Evolutionary conservation across 371 early-diverging fungal species (phyloP).

Genomic region (Apophysomyces variabilis): DNA sequence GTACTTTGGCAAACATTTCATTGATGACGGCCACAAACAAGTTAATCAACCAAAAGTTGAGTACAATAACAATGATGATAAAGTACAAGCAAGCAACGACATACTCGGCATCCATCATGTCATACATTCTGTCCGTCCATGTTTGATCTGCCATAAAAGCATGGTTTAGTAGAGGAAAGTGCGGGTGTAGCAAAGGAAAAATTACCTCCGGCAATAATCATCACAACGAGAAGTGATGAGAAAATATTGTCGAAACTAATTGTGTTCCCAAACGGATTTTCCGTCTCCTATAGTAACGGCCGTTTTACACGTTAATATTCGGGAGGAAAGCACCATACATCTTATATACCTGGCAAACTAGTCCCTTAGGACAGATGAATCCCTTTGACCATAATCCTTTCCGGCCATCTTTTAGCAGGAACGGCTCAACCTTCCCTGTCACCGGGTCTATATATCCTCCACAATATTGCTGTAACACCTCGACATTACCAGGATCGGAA

Average conservation of each 20-base stretch:
- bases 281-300: constrained; percentile 39
- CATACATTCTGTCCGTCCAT: constrained; percentile 76
- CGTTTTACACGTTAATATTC: neutral
- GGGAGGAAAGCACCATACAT: neutral
- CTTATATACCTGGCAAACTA: constrained; percentile 53
- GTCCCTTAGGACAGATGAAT: constrained; percentile 57
- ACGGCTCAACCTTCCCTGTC: constrained; percentile 28
- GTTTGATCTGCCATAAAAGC: constrained; percentile 55
- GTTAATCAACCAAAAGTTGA: constrained; percentile 76
- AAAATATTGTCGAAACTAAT: constrained; percentile 68
- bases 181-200: too few relatives aligned
- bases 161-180: neutral
- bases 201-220: constrained; percentile 56
- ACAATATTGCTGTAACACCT: constrained; percentile 52
- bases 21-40: constrained; percentile 75
- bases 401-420: constrained; percentile 26
- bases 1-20: constrained; percentile 74
- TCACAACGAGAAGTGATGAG: constrained; percentile 61
- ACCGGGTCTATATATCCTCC: constrained; percentile 42
- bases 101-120: constrained; percentile 71
- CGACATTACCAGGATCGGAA: constrained; percentile 25
- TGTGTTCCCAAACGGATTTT: constrained; percentile 53
- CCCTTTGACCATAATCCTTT: constrained; percentile 56
- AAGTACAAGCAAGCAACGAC: constrained; percentile 63
- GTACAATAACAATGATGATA: constrained; percentile 62